A percentile compares a stretch with the other conserved stretches of the same genome.
Conservation (phyloP, 805 yeast species). For the Ogataea philodendri region DNA sequence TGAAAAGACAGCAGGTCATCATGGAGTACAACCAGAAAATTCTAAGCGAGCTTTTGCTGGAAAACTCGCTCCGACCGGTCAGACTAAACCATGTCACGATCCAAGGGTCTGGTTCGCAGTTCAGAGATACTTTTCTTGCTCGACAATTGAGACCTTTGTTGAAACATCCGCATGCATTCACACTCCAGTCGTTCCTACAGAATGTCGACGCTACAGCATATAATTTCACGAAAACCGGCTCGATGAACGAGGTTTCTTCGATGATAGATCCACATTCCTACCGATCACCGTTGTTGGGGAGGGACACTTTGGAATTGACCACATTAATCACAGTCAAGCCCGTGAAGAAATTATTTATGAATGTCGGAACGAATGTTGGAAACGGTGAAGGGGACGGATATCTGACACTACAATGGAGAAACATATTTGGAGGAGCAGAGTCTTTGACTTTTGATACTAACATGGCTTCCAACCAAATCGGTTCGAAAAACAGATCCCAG, state of each 20-base stretch:
- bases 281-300: slow-evolving; percentile 19
- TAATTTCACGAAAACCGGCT: slow-evolving; percentile 42
- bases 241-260: slow-evolving; percentile 43
- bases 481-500: slow-evolving; percentile 49
- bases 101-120: slow-evolving; percentile 43
- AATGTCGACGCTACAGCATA: slow-evolving; percentile 44
- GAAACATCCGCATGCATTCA: slow-evolving; percentile 31
- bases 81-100: slow-evolving; percentile 44
- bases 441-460: slow-evolving; percentile 45
- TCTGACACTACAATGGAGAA: slow-evolving; percentile 64
- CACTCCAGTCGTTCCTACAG: slow-evolving; percentile 39
- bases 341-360: slow-evolving; percentile 70
- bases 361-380: slow-evolving; percentile 94
- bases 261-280: slow-evolving; percentile 26
- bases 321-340: slow-evolving; percentile 43
- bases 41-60: slow-evolving; percentile 29
- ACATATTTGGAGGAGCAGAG: slow-evolving; percentile 59
- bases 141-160: slow-evolving; percentile 49
- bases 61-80: slow-evolving; percentile 41
- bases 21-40: slow-evolving; percentile 29
- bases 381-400: slow-evolving; percentile 97
- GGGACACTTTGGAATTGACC: slow-evolving; percentile 28
- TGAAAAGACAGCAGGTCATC: slow-evolving; percentile 29
- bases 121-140: slow-evolving; percentile 44
- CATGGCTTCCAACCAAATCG: slow-evolving; percentile 40